Conservation (phyloP, 202 grass and related monocot species). For the Digitaria exilis region DNA sequence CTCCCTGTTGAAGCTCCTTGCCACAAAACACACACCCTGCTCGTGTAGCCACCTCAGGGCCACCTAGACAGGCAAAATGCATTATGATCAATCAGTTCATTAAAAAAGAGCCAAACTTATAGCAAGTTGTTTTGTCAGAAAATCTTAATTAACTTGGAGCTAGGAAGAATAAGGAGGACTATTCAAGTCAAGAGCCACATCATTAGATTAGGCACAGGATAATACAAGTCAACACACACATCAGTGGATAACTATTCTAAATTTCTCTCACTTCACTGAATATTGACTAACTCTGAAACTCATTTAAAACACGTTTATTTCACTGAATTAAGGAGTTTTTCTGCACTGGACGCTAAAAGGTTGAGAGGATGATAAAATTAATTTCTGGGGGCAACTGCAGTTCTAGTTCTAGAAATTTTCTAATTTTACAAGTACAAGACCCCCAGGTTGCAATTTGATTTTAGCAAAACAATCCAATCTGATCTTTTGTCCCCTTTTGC, state of each 20-base stretch:
- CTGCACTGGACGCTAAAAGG: neutral
- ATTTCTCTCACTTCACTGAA: neutral
- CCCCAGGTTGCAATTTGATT: too few species aligned
- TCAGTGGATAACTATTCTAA: neutral
- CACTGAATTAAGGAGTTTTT: neutral
- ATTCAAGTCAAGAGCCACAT: too few species aligned
- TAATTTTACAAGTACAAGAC: too few species aligned
- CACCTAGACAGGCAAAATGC: constrained; percentile 6
- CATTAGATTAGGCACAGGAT: neutral
- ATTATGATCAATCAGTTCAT: neutral
- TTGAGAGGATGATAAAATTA: neutral
- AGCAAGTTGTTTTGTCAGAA: neutral
- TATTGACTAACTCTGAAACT: neutral
- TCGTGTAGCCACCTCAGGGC: constrained; percentile 53
- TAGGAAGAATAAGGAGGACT: neutral
- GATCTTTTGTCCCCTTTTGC: neutral
- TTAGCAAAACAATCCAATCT: neutral
- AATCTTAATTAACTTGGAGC: neutral
- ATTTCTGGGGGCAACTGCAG: neutral
- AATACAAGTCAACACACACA: neutral
- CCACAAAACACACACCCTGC: constrained; percentile 34
- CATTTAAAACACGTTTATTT: neutral
- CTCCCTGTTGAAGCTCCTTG: constrained; percentile 53
- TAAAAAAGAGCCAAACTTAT: too few species aligned
- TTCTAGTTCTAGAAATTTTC: too few species aligned